Base-by-base conservation (phyloP, 2,329 filamentous ascomycete genomes). In the Paecilomyces variotii region DNA sequence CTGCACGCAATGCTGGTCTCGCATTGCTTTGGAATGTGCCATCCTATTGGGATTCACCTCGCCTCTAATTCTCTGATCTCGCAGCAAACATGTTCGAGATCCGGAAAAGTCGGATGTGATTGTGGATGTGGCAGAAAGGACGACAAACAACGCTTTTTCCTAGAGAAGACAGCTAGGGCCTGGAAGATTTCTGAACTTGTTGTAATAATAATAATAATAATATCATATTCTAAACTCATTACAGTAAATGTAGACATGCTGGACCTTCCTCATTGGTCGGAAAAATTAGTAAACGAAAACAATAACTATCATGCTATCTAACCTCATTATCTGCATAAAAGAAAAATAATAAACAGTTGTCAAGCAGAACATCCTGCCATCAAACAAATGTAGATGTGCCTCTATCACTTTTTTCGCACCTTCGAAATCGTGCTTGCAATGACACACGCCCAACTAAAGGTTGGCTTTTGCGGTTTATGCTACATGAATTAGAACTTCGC, bases 401-500 rank as follows among this genome's bases (percentile, higher is more conserved):
- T 14, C 39, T 19, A 5, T 7, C 35, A 24, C 5, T 45, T 45
- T n/a, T 14, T 45, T 19, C 19, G 39, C 39, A 14, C 5, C 2
- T 45, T 14, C n/a, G 7, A 45, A 19, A 45, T 19, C 39, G n/a
- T 45, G n/a, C 39, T 45, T 19, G 39, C 19, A 14, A 45, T 19
- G 19, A 4, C 39, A n/a, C 14, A 9, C 1, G 9, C n/a, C 14
- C 14, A 45, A 45, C 19, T 45, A 24, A 45, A 14, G n/a, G 39
- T 45, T 19, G 39, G 39, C 19, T 27, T 28, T 54, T n/a, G 14
- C 14, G 53, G 28, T 11, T 19, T 34, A 35, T 24, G 28, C 10
- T 54, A 56, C 25, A 35, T 4, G 63, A 34, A 52, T 60, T 63
- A 91, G 70, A 94, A 89, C 58, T 85, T 87, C 57, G 91, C 88